Conservation (phyloP, 495 filamentous ascomycete species). For the Pseudevernia furfuracea region DNA sequence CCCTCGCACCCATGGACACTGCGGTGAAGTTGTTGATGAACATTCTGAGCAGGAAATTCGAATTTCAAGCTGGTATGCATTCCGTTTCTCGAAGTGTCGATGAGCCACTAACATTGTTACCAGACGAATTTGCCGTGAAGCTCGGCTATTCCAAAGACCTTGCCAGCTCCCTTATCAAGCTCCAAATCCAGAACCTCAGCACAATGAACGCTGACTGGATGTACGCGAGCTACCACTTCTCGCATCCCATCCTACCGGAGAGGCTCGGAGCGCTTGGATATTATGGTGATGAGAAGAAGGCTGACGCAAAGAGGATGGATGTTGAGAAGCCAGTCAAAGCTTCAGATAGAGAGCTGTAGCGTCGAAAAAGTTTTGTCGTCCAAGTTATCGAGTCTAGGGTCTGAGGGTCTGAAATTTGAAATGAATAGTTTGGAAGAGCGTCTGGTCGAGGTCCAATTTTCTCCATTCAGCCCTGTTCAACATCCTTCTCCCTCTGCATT, state of each 20-base stretch:
- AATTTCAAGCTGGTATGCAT: slow-evolving; percentile 81
- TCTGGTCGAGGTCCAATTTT: neutral
- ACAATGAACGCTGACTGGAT: slow-evolving; percentile 98
- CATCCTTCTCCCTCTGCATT: slow-evolving; percentile 31
- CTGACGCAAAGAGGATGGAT: slow-evolving; percentile 42
- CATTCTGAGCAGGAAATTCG: slow-evolving; percentile 83
- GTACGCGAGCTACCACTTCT: slow-evolving; percentile 97
- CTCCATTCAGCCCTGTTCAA: slow-evolving; percentile 13
- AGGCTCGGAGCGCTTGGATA: slow-evolving; percentile 83
- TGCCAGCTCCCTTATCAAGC: slow-evolving; percentile 82
- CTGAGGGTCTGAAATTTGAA: neutral
- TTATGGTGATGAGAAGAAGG: slow-evolving; percentile 54
- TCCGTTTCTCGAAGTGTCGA: neutral
- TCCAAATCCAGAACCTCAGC: slow-evolving; percentile 95
- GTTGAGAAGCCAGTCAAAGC: slow-evolving; percentile 48
- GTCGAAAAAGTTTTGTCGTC: slow-evolving; percentile 6
- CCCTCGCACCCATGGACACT: slow-evolving; percentile 82
- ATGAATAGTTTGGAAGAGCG: neutral
- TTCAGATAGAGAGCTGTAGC: slow-evolving; percentile 51
- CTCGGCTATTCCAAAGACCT: slow-evolving; percentile 84
- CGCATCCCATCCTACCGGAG: slow-evolving; percentile 92
- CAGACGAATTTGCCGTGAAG: slow-evolving; percentile 72
- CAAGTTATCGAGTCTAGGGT: neutral
- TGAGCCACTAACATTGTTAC: slow-evolving; percentile 21
- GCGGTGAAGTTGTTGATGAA: slow-evolving; percentile 93